These are phyloP conservation scores for Botrytis porri DNA, from an alignment of 2,329 filamentous ascomycete genomes.

Conservation along the genomic window DNA sequence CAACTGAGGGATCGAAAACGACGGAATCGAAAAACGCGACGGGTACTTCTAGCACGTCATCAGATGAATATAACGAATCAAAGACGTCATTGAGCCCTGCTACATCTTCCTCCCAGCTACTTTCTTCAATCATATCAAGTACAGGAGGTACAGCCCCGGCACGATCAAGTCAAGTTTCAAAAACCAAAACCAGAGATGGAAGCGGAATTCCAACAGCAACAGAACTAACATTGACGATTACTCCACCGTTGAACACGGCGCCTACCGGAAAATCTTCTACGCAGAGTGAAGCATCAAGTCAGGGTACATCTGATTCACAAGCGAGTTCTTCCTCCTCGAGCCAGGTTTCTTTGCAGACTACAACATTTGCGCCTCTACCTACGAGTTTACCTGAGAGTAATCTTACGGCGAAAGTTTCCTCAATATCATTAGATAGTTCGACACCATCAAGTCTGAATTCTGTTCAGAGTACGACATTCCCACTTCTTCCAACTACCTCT, in stretches of 20 bases:
- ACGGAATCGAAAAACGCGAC: neutral
- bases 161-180: neutral
- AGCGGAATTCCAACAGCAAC: neutral
- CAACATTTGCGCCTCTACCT: neutral
- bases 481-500: neutral
- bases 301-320: neutral
- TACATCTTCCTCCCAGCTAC: neutral
- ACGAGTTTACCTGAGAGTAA: neutral
- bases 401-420: neutral
- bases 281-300: neutral
- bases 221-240: neutral
- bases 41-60: neutral
- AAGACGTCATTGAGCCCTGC: neutral
- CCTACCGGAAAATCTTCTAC: neutral
- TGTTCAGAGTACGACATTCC: neutral
- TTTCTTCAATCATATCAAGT: neutral
- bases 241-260: neutral
- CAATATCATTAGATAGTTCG: neutral
- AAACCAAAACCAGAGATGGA: neutral
- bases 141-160: neutral
- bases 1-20: neutral
- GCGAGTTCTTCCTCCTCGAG: neutral
- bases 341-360: neutral
- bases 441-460: neutral
- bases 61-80: neutral